Conservation (phyloP, 495 filamentous ascomycete species). For the Penicillium pulvis region DNA sequence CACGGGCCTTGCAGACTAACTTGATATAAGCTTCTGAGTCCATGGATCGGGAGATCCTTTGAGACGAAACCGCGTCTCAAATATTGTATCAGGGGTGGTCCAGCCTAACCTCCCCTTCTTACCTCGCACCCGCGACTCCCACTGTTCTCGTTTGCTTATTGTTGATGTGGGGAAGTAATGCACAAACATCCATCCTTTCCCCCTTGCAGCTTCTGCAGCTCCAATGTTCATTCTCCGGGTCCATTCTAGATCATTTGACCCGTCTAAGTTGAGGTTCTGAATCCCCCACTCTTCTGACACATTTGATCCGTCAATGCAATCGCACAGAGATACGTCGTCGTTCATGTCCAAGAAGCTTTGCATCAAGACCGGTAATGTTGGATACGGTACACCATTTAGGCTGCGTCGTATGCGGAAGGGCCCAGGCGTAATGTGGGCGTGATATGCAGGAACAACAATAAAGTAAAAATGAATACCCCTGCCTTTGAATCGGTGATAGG, state of each 20-base stretch:
- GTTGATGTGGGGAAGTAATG: conserved; percentile 28
- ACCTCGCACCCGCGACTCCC: conserved; percentile 28
- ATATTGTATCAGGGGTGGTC: conserved; percentile 30
- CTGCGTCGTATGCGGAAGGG: conserved; percentile 35
- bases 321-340: conserved; percentile 34
- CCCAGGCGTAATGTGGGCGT: conserved; percentile 32
- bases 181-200: conserved; percentile 30
- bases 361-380: conserved; percentile 33
- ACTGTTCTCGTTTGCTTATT: conserved; percentile 29
- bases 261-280: conserved; percentile 35
- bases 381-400: conserved; percentile 38
- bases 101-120: conserved; percentile 31
- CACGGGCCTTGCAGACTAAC: conserved; percentile 8
- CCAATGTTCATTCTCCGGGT: conserved; percentile 27
- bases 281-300: conserved; percentile 41
- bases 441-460: conserved; percentile 32
- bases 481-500: conserved; percentile 38
- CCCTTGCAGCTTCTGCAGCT: conserved; percentile 20
- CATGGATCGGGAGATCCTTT: conserved; percentile 32
- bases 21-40: conserved; percentile 30
- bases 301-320: conserved; percentile 41
- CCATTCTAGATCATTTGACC: conserved; percentile 38
- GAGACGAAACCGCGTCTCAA: conserved; percentile 32
- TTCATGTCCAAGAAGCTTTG: conserved; percentile 40
- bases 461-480: conserved; percentile 34